Conservation (phyloP, 257 asterid species). For the Forsythia suspensa region DNA sequence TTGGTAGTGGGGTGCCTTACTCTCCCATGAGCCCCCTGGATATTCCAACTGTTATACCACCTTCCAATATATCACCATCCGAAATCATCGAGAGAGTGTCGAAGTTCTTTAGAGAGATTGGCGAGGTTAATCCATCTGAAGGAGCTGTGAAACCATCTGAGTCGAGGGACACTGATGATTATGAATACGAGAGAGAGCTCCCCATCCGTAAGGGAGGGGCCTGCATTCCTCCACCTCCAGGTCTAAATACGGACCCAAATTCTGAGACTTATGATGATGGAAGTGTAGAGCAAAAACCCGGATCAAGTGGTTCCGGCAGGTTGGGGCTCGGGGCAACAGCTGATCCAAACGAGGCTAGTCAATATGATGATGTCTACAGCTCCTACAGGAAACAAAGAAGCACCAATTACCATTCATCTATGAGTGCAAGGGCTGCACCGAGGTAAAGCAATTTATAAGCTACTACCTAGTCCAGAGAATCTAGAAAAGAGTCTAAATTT, state of each 20-base stretch:
- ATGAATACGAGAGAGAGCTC: conserved; percentile 65
- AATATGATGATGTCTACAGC: conserved; percentile 89
- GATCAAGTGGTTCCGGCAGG: conserved; percentile 65
- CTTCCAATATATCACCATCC: conserved; percentile 66
- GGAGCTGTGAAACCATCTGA: conserved; percentile 75
- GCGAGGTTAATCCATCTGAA: conserved; percentile 90
- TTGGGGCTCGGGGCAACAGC: conserved; percentile 86
- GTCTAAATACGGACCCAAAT: conserved; percentile 65
- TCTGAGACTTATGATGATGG: conserved; percentile 65
- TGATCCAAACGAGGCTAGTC: conserved; percentile 76
- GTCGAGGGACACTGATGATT: conserved; percentile 53
- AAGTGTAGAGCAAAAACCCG: conserved; percentile 64
- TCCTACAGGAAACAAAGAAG: conserved; percentile 94
- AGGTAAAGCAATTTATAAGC: conserved; percentile 26
- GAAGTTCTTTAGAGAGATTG: conserved; percentile 85
- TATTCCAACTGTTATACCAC: conserved; percentile 87
- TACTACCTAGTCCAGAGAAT: conserved; percentile 1
- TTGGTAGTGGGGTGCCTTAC: conserved; percentile 98
- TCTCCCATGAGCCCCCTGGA: conserved; percentile 97
- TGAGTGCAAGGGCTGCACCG: conserved; percentile 79
- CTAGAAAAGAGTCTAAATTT: neutral
- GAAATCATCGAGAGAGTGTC: conserved; percentile 91
- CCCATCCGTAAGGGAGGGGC: conserved; percentile 87
- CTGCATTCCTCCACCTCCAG: conserved; percentile 86
- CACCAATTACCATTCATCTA: conserved; percentile 73